These are phyloP conservation scores for Cephalotrichum gorgonifer DNA, from an alignment of 2,329 filamentous ascomycete species.

Conservation along the genomic window DNA sequence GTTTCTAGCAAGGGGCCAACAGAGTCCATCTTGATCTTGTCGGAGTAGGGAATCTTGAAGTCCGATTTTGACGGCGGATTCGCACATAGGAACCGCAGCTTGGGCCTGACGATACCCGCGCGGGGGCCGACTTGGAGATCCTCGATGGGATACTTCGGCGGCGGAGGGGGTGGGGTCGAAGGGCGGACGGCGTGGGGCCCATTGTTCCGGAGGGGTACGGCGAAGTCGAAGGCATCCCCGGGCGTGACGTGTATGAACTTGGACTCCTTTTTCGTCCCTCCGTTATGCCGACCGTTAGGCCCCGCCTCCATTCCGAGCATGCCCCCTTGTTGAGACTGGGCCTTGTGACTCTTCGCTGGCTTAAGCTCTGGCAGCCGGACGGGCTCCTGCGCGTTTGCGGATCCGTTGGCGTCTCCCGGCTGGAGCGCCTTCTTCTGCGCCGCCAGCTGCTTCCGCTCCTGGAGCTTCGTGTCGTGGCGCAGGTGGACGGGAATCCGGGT, in stretches of 20 bases:
- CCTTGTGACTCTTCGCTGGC: conserved; percentile 61
- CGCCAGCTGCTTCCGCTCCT: conserved; percentile 64
- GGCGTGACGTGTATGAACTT: conserved; percentile 31
- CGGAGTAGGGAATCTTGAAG: conserved; percentile 15
- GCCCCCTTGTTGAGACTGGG: conserved; percentile 37
- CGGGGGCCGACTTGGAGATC: conserved; percentile 73
- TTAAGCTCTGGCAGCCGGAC: conserved; percentile 62
- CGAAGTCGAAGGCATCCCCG: conserved; percentile 36
- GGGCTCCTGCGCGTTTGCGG: conserved; percentile 28
- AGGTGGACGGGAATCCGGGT: conserved; percentile 77
- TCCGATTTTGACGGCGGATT: conserved; percentile 45
- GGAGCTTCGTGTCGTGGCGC: conserved; percentile 67
- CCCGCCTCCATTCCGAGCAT: conserved; percentile 15
- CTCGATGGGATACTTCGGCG: conserved; percentile 91
- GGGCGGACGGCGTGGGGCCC: conserved; percentile 31
- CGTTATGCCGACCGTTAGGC: background rate
- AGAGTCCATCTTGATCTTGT: conserved; percentile 67
- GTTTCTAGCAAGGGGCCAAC: conserved; percentile 80
- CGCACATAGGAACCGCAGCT: conserved; percentile 65
- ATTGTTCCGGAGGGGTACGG: conserved; percentile 30
- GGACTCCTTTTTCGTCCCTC: background rate
- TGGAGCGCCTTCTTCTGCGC: conserved; percentile 51
- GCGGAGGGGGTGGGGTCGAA: conserved; percentile 50
- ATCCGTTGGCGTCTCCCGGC: conserved; percentile 30
- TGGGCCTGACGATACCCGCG: conserved; percentile 57